A percentile compares a stretch with the other conserved stretches of the same genome.
Conservation (phyloP, 805 yeast species). For the Suhomyces pyralidae region DNA sequence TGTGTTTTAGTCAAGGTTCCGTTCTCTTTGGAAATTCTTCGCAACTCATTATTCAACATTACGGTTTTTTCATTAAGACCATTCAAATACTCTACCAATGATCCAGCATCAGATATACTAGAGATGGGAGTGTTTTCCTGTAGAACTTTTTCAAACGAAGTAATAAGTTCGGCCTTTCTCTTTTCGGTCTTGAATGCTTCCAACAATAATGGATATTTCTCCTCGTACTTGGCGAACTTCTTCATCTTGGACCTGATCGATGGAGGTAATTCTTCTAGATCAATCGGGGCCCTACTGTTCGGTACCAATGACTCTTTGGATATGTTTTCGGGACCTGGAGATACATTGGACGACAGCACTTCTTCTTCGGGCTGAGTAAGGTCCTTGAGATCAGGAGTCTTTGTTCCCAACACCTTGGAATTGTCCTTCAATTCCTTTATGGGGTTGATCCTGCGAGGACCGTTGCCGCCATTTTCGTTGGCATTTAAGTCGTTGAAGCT, state of each 20-base stretch:
- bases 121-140: conserved; percentile 80
- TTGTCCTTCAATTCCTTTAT: conserved; percentile 32
- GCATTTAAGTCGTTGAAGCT: conserved; percentile 34
- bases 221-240: conserved; percentile 83
- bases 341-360: conserved; percentile 13
- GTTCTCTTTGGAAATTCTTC: conserved; percentile 39
- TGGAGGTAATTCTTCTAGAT: conserved; percentile 48
- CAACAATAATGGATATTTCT: conserved; percentile 79
- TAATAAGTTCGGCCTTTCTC: conserved; percentile 57
- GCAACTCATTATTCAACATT: conserved; percentile 64
- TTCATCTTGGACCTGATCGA: conserved; percentile 59
- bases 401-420: conserved; percentile 31
- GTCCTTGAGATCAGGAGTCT: conserved; percentile 48
- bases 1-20: conserved; percentile 6
- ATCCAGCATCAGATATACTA: conserved; percentile 67
- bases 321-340: not conserved
- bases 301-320: not conserved
- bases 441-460: conserved; percentile 13
- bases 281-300: conserved; percentile 3
- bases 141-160: conserved; percentile 63
- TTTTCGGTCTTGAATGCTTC: conserved; percentile 85
- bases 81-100: conserved; percentile 65
- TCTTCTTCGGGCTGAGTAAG: conserved; percentile 49
- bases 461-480: conserved; percentile 15
- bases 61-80: conserved; percentile 59